These are phyloP conservation scores for Lipomyces anomalus DNA, from an alignment of 805 yeast species.

Conservation along the genomic window DNA sequence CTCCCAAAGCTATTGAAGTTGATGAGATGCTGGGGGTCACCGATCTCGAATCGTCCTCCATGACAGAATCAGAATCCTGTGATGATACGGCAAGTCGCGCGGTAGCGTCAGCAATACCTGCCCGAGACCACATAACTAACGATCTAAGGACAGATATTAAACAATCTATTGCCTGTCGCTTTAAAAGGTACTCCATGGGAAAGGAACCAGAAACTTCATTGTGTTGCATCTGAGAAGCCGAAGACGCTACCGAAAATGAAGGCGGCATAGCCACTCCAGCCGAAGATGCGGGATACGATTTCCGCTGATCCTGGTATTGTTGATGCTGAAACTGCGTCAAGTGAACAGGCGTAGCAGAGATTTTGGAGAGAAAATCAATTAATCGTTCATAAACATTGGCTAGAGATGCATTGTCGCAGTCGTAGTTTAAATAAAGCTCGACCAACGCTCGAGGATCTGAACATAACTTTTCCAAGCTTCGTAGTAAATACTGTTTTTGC, in stretches of 20 bases:
- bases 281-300: slow-evolving; percentile 6
- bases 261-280: slow-evolving; percentile 43
- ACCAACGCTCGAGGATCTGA: slow-evolving; percentile 85
- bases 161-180: slow-evolving; percentile 72
- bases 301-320: slow-evolving; percentile 42
- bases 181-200: slow-evolving; percentile 79
- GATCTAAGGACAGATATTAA: slow-evolving; percentile 79
- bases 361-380: slow-evolving; percentile 67
- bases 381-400: slow-evolving; percentile 82
- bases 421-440: slow-evolving; percentile 91
- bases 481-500: slow-evolving; percentile 81
- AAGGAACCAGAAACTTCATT: slow-evolving; percentile 29
- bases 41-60: background rate
- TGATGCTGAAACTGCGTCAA: slow-evolving; percentile 63
- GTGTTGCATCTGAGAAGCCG: slow-evolving; percentile 6
- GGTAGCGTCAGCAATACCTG: slow-evolving; percentile 35
- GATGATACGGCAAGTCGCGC: background rate
- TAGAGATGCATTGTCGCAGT: slow-evolving; percentile 71
- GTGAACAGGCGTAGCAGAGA: slow-evolving; percentile 66
- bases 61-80: background rate
- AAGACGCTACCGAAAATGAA: slow-evolving; percentile 45
- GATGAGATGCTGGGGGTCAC: background rate
- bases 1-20: background rate
- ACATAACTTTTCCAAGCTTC: slow-evolving; percentile 74
- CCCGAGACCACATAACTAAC: slow-evolving; percentile 79